Evolutionary conservation across 768 basidiomycete species (phyloP).

Genomic region (Kwoniella bestiolae): DNA sequence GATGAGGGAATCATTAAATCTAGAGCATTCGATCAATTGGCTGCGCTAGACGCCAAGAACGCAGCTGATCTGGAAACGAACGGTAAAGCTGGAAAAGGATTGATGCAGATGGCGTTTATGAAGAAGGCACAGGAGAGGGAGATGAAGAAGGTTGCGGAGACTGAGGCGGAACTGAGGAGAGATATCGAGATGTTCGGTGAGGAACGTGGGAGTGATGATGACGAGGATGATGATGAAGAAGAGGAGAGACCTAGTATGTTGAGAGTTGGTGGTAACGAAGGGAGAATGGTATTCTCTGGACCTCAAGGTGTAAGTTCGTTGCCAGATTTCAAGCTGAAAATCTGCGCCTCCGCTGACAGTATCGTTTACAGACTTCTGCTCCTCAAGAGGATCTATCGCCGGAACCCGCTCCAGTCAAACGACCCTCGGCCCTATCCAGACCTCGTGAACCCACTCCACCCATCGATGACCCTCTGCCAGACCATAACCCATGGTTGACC

Average conservation of each 20-base stretch:
- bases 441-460: conserved; percentile 40
- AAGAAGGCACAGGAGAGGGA: conserved; percentile 80
- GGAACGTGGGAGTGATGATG: conserved; percentile 51
- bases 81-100: conserved; percentile 63
- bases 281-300: conserved; percentile 58
- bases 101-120: conserved; percentile 99
- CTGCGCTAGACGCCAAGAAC: conserved; percentile 59
- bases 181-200: conserved; percentile 66
- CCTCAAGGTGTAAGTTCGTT: conserved; percentile 30
- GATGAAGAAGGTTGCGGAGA: conserved; percentile 64
- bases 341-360: too few relatives aligned
- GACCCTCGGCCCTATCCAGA: conserved; percentile 23
- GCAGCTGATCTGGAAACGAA: conserved; percentile 52
- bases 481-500: conserved; percentile 80
- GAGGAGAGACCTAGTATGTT: conserved; percentile 38
- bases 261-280: conserved; percentile 57
- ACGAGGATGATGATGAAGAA: conserved; percentile 46
- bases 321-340: too few relatives aligned
- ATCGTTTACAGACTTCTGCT: conserved; percentile 13
- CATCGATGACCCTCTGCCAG: conserved; percentile 15
- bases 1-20: conserved; percentile 66
- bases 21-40: conserved; percentile 77
- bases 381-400: not conserved
- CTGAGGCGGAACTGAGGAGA: conserved; percentile 72
- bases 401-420: conserved; percentile 17